Evolutionary conservation across 2,329 filamentous ascomycete genomes (phyloP).

Genomic region (Davidsoniella australis): DNA sequence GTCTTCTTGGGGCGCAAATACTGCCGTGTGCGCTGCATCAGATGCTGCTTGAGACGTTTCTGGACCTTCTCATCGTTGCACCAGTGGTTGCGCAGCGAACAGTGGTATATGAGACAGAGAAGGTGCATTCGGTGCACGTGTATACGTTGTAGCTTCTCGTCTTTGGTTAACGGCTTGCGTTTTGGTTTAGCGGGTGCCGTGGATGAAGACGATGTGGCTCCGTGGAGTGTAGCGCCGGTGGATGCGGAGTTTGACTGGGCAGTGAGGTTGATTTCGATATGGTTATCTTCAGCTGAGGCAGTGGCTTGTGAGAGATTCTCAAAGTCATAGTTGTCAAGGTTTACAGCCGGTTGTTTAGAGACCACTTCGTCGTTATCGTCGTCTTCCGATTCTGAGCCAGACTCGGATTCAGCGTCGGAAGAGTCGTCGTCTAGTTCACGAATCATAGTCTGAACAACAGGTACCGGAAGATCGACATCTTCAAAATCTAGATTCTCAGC

Average conservation of each 20-base stretch:
- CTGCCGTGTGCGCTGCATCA: slow-evolving; percentile 47
- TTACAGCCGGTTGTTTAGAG: slow-evolving; percentile 16
- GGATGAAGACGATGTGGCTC: not conserved
- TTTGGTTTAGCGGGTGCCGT: slow-evolving; percentile 1
- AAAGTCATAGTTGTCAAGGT: slow-evolving; percentile 34
- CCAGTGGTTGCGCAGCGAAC: slow-evolving; percentile 66
- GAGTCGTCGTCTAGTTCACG: slow-evolving; percentile 29
- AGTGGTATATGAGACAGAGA: slow-evolving; percentile 65
- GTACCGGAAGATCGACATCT: slow-evolving; percentile 30
- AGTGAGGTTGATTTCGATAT: slow-evolving; percentile 33
- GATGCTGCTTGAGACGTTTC: slow-evolving; percentile 41
- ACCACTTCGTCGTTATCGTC: slow-evolving; percentile 23
- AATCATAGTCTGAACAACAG: slow-evolving; percentile 34
- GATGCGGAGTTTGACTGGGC: not conserved
- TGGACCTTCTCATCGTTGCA: slow-evolving; percentile 65
- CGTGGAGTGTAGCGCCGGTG: too few relatives aligned
- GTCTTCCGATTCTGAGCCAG: slow-evolving; percentile 3
- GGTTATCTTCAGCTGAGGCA: slow-evolving; percentile 16
- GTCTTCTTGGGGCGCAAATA: slow-evolving; percentile 52
- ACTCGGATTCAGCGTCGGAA: slow-evolving; percentile 20
- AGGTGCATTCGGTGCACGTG: slow-evolving; percentile 78
- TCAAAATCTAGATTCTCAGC: slow-evolving; percentile 31
- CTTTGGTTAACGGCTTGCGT: slow-evolving; percentile 35
- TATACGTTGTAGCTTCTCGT: slow-evolving; percentile 40
- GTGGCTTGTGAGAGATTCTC: slow-evolving; percentile 15